Evolutionary conservation across 192 early-diverging fungal genomes (phyloP).

Genomic region (Backusella psychrophila): DNA sequence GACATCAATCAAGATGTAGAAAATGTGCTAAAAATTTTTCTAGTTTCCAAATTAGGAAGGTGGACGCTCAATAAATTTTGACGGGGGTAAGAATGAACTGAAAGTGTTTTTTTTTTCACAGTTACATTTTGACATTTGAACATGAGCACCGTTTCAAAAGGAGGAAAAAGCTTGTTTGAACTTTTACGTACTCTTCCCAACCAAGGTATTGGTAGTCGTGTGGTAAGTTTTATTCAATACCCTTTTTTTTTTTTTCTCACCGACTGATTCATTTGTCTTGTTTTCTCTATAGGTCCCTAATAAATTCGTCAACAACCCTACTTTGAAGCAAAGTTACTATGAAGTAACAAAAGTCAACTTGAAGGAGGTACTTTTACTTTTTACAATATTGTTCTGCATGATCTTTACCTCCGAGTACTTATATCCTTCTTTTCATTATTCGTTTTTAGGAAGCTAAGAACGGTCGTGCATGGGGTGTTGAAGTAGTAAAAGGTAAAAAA

Average conservation of each 20-base stretch:
- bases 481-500: constrained; percentile 18
- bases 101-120: constrained; percentile 30
- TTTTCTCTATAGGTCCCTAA: constrained; percentile 3
- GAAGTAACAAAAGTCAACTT: constrained; percentile 27
- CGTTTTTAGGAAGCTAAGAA: constrained; percentile 13
- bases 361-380: constrained; percentile 4
- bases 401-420: neutral
- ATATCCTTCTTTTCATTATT: neutral
- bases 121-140: neutral
- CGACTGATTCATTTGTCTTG: neutral
- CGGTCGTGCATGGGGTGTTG: constrained; percentile 23
- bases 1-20: too few relatives aligned
- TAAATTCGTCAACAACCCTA: constrained; percentile 18
- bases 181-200: constrained; percentile 13
- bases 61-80: neutral
- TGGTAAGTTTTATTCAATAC: neutral
- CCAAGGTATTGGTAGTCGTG: constrained; percentile 14
- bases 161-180: constrained; percentile 12
- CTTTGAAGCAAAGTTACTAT: constrained; percentile 19
- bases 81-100: constrained; percentile 40
- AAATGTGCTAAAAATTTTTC: neutral
- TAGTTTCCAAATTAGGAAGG: neutral
- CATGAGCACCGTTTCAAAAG: constrained; percentile 16
- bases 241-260: neutral
- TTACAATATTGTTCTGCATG: neutral